phyloP scores from a whole-genome alignment of 495 filamentous ascomycete genomes.

The Sporormia fimetaria region DNA sequence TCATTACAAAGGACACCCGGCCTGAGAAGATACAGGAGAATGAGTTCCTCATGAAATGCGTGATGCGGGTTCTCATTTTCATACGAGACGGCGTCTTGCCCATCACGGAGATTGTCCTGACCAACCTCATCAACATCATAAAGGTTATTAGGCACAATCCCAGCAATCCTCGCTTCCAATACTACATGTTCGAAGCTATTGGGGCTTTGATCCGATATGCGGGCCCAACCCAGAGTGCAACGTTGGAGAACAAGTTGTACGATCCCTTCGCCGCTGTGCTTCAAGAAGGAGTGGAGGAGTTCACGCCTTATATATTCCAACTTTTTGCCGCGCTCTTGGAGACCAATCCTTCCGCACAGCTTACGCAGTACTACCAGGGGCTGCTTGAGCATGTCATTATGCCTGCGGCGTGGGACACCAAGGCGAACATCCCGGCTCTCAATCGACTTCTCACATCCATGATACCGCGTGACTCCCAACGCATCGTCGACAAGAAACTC shows the following conservation, averaged over 20 bases:
- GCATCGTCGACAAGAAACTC: slow-evolving; percentile 64
- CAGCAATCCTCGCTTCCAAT: slow-evolving; percentile 95
- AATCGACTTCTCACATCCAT: slow-evolving; percentile 74
- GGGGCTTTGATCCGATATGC: slow-evolving; percentile 87
- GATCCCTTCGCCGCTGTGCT: slow-evolving; percentile 65
- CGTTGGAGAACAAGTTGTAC: slow-evolving; percentile 68
- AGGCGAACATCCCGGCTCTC: slow-evolving; percentile 85
- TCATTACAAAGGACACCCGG: slow-evolving; percentile 68
- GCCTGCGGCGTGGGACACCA: slow-evolving; percentile 73
- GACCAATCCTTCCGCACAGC: slow-evolving; percentile 56
- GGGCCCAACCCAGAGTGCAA: slow-evolving; percentile 53
- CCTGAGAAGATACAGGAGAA: slow-evolving; percentile 96
- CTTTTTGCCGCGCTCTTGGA: slow-evolving; percentile 83
- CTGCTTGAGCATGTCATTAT: slow-evolving; percentile 63
- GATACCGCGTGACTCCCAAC: slow-evolving; percentile 59
- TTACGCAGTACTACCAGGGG: slow-evolving; percentile 65
- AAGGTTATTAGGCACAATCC: slow-evolving; percentile 82
- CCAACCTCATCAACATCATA: slow-evolving; percentile 74
- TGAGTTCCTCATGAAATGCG: slow-evolving; percentile 95
- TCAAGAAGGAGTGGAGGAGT: slow-evolving; percentile 75
- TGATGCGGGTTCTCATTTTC: slow-evolving; percentile 92
- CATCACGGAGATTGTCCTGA: slow-evolving; percentile 60
- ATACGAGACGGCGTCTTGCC: slow-evolving; percentile 64
- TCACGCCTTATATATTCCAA: slow-evolving; percentile 93
- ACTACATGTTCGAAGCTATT: slow-evolving; percentile 91